phyloP scores from a whole-genome alignment of 345 rosid genomes.

The Pistacia integerrima region DNA sequence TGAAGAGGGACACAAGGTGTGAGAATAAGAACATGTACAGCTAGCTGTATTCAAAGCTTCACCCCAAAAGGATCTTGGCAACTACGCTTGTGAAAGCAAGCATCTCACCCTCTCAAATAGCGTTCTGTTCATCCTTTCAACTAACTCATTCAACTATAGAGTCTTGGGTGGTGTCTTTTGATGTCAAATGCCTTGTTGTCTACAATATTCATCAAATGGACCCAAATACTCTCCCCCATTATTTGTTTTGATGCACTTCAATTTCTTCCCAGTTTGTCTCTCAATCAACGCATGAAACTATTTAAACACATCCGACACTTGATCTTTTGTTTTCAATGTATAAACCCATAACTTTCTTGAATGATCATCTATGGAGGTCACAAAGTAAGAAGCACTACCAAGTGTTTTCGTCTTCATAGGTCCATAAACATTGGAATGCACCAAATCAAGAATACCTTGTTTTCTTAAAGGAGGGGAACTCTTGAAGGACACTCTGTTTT shows the following conservation, averaged over 20 bases:
- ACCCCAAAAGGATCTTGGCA: neutral
- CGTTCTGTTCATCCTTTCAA: neutral
- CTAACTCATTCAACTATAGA: neutral
- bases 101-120: neutral
- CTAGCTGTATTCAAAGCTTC: neutral
- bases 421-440: neutral
- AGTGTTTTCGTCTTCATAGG: neutral
- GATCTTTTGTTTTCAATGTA: neutral
- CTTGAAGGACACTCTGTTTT: neutral
- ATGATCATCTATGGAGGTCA: conserved; percentile 14
- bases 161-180: neutral
- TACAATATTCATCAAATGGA: neutral
- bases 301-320: neutral
- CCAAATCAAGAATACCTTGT: neutral
- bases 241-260: neutral
- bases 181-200: neutral
- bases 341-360: neutral
- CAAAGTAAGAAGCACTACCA: neutral
- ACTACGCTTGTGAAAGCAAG: neutral
- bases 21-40: neutral
- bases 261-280: neutral
- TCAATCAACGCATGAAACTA: neutral
- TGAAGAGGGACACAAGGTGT: neutral
- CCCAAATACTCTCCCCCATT: neutral
- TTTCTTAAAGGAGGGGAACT: neutral